Conservation (phyloP, 306 rosid genomes). For the Carpinus fangiana region DNA sequence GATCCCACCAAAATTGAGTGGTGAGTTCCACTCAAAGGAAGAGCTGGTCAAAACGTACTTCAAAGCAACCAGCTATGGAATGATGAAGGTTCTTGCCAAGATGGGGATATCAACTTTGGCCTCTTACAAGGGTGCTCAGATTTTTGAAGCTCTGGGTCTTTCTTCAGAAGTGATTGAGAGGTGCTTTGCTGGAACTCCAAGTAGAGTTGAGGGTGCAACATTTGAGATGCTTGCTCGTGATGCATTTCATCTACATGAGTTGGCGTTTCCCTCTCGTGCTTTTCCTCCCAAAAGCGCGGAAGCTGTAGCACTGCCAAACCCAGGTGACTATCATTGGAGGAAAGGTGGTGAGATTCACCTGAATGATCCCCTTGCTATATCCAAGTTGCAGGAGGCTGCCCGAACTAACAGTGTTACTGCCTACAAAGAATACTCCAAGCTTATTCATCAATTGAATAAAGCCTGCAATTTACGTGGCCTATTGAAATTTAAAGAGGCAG, state of each 20-base stretch:
- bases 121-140: slow-evolving; percentile 98
- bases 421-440: slow-evolving; percentile 84
- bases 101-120: slow-evolving; percentile 99
- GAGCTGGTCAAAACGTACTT: slow-evolving; percentile 85
- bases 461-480: slow-evolving; percentile 94
- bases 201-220: slow-evolving; percentile 98
- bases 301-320: slow-evolving; percentile 91
- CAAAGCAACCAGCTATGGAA: slow-evolving; percentile 90
- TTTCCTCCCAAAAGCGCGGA: slow-evolving; percentile 92
- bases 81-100: slow-evolving; percentile 99
- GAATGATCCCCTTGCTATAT: slow-evolving; percentile 91
- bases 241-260: slow-evolving; percentile 73
- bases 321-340: slow-evolving; percentile 99
- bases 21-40: slow-evolving; percentile 66
- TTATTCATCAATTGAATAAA: slow-evolving; percentile 80
- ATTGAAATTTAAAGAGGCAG: slow-evolving; percentile 71
- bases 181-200: slow-evolving; percentile 97
- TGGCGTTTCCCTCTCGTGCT: slow-evolving; percentile 82
- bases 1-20: slow-evolving; percentile 77
- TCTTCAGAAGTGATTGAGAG: slow-evolving; percentile 87
- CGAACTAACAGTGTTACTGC: slow-evolving; percentile 85
- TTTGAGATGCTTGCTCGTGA: slow-evolving; percentile 89
- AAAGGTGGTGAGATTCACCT: slow-evolving; percentile 97
- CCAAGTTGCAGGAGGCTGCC: slow-evolving; percentile 98
- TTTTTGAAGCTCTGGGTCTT: slow-evolving; percentile 97